Evolutionary conservation across 306 rosid genomes (phyloP).

Genomic region (Vicia faba): DNA sequence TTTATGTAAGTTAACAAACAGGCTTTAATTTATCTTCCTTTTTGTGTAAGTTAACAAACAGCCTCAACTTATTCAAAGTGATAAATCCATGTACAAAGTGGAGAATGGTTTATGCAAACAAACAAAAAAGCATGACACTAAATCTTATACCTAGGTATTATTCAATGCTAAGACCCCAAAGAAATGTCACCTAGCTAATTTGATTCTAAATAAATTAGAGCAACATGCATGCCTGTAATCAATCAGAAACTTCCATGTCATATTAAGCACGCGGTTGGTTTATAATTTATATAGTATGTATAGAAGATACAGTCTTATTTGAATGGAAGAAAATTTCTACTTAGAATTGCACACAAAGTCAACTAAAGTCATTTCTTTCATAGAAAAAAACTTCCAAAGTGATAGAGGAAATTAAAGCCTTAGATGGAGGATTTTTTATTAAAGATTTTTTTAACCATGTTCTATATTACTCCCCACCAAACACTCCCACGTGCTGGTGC

Average conservation of each 20-base stretch:
- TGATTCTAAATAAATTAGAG: not conserved
- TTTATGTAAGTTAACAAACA: not conserved
- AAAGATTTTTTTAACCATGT: not conserved
- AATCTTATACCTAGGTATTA: not conserved
- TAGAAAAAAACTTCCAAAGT: not conserved
- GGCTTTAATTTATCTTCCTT: too few species aligned
- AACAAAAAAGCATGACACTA: not conserved
- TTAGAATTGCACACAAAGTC: slow-evolving; percentile 46
- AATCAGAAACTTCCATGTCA: not conserved
- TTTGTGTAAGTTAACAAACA: not conserved
- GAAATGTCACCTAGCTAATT: not conserved
- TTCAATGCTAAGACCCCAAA: not conserved
- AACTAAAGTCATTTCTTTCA: slow-evolving; percentile 39
- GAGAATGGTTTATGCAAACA: slow-evolving; percentile 9
- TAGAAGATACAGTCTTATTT: slow-evolving; percentile 4
- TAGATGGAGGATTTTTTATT: slow-evolving; percentile 43
- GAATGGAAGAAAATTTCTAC: slow-evolving; percentile 35
- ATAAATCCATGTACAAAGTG: not conserved
- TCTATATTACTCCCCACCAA: slow-evolving; percentile 34
- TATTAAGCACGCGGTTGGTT: slow-evolving; percentile 7
- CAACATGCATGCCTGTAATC: not conserved
- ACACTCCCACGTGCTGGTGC: slow-evolving; percentile 47
- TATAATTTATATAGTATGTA: not conserved
- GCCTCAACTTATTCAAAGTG: not conserved
- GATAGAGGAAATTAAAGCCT: slow-evolving; percentile 4